These are phyloP conservation scores for Ceratocystiopsis minuta DNA, from an alignment of 2,329 filamentous ascomycete genomes.

Conservation along the genomic window DNA sequence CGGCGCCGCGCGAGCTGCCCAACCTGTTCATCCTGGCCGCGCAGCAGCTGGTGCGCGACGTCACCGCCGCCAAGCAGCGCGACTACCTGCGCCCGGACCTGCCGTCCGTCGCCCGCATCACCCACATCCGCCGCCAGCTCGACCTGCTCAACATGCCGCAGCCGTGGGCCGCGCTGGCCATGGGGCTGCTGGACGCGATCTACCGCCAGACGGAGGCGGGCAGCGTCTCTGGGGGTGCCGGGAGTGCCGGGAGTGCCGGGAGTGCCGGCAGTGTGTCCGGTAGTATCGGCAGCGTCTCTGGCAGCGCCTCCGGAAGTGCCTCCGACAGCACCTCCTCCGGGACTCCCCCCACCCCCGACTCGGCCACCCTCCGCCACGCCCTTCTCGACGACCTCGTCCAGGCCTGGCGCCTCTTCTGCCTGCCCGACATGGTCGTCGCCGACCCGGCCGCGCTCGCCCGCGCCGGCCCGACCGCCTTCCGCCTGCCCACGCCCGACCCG, in stretches of 20 bases:
- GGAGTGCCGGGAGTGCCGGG: no score
- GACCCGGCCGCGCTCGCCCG: constrained; percentile 2
- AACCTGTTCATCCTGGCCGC: constrained; percentile 15
- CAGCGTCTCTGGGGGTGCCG: no score
- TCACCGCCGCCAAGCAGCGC: constrained; percentile 16
- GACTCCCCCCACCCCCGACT: no score
- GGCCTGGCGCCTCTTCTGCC: constrained; percentile 22
- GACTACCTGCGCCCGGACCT: constrained; percentile 15
- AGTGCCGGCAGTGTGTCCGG: no score
- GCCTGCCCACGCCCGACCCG: constrained; percentile 5
- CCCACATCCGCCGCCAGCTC: constrained; percentile 18
- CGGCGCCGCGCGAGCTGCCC: constrained; percentile 12
- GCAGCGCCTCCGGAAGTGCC: no score
- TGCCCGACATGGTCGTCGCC: constrained; percentile 11
- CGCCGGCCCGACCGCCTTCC: constrained; percentile 2
- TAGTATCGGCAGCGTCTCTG: no score
- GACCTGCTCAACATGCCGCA: constrained; percentile 15
- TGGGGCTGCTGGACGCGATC: constrained; percentile 15
- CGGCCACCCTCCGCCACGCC: constrained; percentile 6
- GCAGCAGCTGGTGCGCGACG: constrained; percentile 14
- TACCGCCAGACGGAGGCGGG: neutral
- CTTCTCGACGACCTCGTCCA: constrained; percentile 22
- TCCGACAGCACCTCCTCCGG: no score
- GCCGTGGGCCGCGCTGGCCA: constrained; percentile 18
- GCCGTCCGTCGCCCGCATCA: constrained; percentile 21